Conservation (phyloP, 2,329 filamentous ascomycete genomes). For the Coniochaeta prunicola region DNA sequence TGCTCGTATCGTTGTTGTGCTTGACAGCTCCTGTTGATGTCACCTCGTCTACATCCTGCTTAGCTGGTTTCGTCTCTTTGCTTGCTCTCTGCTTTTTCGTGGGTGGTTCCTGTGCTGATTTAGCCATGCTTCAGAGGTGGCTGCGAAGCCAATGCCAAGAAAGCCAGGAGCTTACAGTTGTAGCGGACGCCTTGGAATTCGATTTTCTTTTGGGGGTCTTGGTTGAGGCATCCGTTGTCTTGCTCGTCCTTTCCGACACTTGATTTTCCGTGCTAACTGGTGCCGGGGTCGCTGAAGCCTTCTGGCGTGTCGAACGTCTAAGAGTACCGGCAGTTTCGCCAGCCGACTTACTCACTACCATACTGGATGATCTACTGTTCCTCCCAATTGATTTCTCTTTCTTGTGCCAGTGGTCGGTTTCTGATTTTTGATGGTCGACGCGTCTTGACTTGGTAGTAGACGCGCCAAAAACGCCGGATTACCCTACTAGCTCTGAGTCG, state of each 20-base stretch:
- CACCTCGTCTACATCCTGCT: not conserved
- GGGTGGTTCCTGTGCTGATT: not conserved
- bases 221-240: not conserved
- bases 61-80: not conserved
- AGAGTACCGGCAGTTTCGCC: slow-evolving; percentile 1
- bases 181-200: not conserved
- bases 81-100: not conserved
- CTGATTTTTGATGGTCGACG: no score
- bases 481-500: no score
- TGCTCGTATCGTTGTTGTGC: not conserved
- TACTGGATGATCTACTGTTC: not conserved
- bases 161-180: not conserved
- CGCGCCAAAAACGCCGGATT: no score
- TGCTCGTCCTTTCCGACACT: not conserved
- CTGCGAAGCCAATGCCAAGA: not conserved
- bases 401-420: no score
- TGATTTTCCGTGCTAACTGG: not conserved
- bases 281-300: slow-evolving; percentile 2
- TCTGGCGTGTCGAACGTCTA: slow-evolving; percentile 9
- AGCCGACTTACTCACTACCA: slow-evolving; percentile 7
- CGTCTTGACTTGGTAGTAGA: no score
- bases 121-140: not conserved
- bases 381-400: no score
- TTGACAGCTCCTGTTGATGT: not conserved
- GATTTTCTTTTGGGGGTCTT: not conserved